Conservation (phyloP, 176 grass and related monocot species). For the Saccharum officinarum region DNA sequence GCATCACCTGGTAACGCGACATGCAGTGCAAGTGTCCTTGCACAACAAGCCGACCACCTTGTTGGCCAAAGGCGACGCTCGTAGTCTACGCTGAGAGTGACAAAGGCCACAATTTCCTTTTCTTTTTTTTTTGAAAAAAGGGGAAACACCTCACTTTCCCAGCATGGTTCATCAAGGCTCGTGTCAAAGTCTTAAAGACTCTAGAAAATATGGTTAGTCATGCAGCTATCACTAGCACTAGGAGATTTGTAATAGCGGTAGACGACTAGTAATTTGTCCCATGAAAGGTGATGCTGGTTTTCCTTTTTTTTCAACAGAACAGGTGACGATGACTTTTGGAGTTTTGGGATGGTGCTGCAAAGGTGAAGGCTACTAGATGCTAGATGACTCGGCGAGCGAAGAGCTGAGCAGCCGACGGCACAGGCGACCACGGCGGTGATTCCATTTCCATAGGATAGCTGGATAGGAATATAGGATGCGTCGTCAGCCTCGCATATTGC, state of each 20-base stretch:
- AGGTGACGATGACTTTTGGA: conserved; percentile 17
- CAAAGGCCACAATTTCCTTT: neutral
- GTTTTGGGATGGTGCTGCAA: neutral
- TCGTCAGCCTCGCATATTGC: neutral
- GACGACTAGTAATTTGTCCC: neutral
- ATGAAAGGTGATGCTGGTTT: neutral
- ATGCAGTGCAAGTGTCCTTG: too few relatives aligned
- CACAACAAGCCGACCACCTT: neutral
- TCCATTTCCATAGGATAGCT: neutral
- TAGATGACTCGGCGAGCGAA: neutral
- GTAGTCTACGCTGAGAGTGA: conserved; percentile 33
- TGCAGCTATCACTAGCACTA: neutral
- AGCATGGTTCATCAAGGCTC: neutral
- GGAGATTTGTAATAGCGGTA: neutral
- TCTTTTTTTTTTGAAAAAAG: neutral
- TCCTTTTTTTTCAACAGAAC: neutral
- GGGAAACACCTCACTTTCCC: neutral
- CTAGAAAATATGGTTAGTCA: neutral
- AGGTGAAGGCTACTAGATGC: neutral
- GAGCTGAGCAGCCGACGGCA: neutral
- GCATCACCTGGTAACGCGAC: too few relatives aligned
- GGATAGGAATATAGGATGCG: neutral
- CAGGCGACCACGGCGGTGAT: neutral
- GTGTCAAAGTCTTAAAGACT: neutral
- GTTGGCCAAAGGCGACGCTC: conserved; percentile 24